phyloP scores from a whole-genome alignment of 106 monocot genomes.

The Allium cepa region DNA sequence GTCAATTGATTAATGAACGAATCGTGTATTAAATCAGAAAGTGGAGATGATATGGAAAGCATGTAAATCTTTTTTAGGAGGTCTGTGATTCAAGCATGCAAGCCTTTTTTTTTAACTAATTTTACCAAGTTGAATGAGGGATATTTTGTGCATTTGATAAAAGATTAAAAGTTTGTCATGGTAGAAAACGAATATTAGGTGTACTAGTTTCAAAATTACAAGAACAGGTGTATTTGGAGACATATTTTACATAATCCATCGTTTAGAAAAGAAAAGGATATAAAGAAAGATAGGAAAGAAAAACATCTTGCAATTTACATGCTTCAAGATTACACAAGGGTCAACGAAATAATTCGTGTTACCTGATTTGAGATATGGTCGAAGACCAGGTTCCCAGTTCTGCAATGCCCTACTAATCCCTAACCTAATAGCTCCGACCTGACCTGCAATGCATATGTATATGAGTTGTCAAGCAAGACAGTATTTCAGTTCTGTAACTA shows the following conservation, averaged over 20 bases:
- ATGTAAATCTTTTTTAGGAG: too few species aligned
- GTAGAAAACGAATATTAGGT: too few species aligned
- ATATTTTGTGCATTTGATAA: too few species aligned
- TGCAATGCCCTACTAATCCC: constrained; percentile 96
- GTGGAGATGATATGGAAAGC: too few species aligned
- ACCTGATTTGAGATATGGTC: constrained; percentile 86
- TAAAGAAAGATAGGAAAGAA: not conserved
- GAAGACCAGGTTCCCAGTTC: constrained; percentile 82
- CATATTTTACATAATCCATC: not conserved
- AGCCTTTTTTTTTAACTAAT: too few species aligned
- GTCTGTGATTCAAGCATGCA: too few species aligned
- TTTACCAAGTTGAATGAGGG: too few species aligned
- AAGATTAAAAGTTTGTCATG: too few species aligned
- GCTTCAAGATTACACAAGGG: not conserved
- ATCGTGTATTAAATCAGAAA: too few species aligned
- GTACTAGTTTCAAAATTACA: not conserved
- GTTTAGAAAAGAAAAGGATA: not conserved
- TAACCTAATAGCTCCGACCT: constrained; percentile 91
- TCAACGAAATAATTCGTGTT: constrained; percentile 4
- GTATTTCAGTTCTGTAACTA: too few species aligned
- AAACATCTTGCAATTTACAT: not conserved
- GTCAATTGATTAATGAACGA: too few species aligned
- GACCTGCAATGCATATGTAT: constrained; percentile 43
- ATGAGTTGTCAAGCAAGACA: not conserved
- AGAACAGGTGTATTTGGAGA: not conserved